These are phyloP conservation scores for Rhizopogon roseolus DNA, from an alignment of 768 basidiomycete species.

Conservation along the genomic window DNA sequence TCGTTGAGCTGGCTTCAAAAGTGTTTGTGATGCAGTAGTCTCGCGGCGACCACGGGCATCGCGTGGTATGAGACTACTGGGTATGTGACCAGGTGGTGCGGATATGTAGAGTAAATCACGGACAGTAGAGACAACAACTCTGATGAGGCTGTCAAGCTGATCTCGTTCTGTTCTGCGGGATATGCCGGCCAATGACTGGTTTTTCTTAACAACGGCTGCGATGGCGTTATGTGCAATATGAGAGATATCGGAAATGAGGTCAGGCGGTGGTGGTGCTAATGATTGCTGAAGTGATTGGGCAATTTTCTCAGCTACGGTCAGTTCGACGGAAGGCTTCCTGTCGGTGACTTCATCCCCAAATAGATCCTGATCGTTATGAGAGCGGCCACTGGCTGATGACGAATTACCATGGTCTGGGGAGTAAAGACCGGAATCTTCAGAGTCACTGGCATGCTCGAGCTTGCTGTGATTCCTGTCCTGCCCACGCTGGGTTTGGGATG, in stretches of 20 bases:
- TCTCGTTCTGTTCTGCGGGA: slow-evolving; percentile 51
- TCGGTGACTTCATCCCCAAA: slow-evolving; percentile 9
- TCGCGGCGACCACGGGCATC: slow-evolving; percentile 42
- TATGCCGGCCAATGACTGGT: slow-evolving; percentile 43
- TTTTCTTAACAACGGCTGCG: slow-evolving; percentile 51
- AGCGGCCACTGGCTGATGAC: slow-evolving; percentile 25
- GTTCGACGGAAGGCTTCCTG: slow-evolving; percentile 30
- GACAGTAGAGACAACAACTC: slow-evolving; percentile 62
- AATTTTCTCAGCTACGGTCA: slow-evolving; percentile 64
- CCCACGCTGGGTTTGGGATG: slow-evolving; percentile 20
- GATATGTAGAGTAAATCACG: slow-evolving; percentile 73
- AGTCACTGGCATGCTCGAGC: slow-evolving; percentile 55
- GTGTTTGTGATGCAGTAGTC: slow-evolving; percentile 43
- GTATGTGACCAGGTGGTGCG: slow-evolving; percentile 57
- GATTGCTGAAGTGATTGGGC: slow-evolving; percentile 62
- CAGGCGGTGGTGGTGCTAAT: slow-evolving; percentile 52
- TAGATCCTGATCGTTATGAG: slow-evolving; percentile 23
- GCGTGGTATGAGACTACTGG: slow-evolving; percentile 46
- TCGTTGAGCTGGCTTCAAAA: slow-evolving; percentile 75
- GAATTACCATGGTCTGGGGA: slow-evolving; percentile 29
- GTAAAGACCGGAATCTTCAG: slow-evolving; percentile 67
- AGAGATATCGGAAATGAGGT: slow-evolving; percentile 58
- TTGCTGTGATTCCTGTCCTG: slow-evolving; percentile 26
- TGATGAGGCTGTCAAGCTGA: slow-evolving; percentile 59
- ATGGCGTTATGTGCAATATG: slow-evolving; percentile 56